Percentiles rank a stretch among this genome's conserved stretches.
Conservation (phyloP, 2,329 filamentous ascomycete species). For the Dactylellina drechsleri region DNA sequence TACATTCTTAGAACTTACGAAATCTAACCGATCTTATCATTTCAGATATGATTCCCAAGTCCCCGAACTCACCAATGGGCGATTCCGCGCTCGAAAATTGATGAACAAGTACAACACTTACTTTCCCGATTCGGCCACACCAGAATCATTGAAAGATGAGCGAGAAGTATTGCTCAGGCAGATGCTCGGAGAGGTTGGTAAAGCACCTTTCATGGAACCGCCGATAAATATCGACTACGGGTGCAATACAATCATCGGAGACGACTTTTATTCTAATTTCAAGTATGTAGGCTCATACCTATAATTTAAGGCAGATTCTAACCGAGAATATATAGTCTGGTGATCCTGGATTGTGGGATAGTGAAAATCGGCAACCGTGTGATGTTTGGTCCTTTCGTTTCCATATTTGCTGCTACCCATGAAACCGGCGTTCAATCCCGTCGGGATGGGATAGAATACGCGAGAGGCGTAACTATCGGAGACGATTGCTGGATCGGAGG, state of each 20-base stretch:
- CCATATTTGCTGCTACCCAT: constrained; percentile 78
- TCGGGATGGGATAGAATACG: constrained; percentile 77
- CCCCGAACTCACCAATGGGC: constrained; percentile 66
- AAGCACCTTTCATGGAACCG: constrained; percentile 70
- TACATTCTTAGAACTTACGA: background rate
- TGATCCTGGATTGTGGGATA: constrained; percentile 60
- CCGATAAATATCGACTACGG: constrained; percentile 74
- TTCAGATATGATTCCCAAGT: constrained; percentile 66
- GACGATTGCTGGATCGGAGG: constrained; percentile 85
- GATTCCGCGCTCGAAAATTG: constrained; percentile 68
- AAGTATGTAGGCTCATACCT: constrained; percentile 60
- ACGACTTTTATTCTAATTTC: constrained; percentile 73
- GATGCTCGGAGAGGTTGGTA: constrained; percentile 66
- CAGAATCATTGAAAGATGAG: constrained; percentile 62
- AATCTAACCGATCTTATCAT: background rate
- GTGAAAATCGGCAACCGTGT: constrained; percentile 77
- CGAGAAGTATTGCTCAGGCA: constrained; percentile 65
- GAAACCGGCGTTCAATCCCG: constrained; percentile 80
- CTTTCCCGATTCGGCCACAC: constrained; percentile 66
- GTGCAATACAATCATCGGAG: constrained; percentile 71
- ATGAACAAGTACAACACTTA: constrained; percentile 70
- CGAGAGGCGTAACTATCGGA: constrained; percentile 77
- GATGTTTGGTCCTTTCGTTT: constrained; percentile 80
- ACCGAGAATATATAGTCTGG: constrained; percentile 63
- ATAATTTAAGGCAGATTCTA: background rate